Evolutionary conservation across 192 early-diverging fungal species (phyloP).

Genomic region (Gonapodya sp.): DNA sequence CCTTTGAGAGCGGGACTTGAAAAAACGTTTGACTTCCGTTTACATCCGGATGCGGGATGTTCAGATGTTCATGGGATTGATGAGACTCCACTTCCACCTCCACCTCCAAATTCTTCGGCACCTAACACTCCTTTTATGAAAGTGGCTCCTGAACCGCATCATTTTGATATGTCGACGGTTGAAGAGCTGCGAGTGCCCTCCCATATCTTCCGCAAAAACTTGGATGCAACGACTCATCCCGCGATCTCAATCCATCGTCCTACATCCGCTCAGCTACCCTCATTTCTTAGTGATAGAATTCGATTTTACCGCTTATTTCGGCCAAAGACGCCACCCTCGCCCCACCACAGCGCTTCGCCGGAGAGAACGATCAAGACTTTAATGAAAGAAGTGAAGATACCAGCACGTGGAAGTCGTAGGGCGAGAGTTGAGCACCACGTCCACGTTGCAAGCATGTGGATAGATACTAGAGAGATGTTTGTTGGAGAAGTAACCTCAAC

Average conservation of each 20-base stretch:
- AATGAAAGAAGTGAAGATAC: neutral
- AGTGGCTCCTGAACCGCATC: neutral
- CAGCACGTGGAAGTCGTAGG: neutral
- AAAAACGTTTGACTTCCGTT: neutral
- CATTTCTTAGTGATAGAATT: neutral
- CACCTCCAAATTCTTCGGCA: neutral
- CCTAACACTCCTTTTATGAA: neutral
- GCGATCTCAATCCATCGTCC: neutral
- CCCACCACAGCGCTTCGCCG: neutral
- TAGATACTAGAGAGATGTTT: neutral
- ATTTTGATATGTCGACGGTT: neutral
- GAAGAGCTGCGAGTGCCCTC: neutral
- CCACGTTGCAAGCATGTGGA: neutral
- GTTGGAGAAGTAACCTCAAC: neutral
- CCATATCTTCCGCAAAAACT: neutral
- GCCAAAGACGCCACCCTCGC: neutral
- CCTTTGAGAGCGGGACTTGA: neutral
- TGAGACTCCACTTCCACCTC: neutral
- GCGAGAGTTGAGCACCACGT: neutral
- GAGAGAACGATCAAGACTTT: neutral
- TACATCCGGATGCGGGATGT: neutral
- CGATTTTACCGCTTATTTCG: neutral
- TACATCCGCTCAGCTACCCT: neutral
- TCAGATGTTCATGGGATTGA: too few species aligned
- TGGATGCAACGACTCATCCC: neutral